Evolutionary conservation across 1,139 yeast species (phyloP).

Genomic region (Spencermartinsiella ligniputridi): DNA sequence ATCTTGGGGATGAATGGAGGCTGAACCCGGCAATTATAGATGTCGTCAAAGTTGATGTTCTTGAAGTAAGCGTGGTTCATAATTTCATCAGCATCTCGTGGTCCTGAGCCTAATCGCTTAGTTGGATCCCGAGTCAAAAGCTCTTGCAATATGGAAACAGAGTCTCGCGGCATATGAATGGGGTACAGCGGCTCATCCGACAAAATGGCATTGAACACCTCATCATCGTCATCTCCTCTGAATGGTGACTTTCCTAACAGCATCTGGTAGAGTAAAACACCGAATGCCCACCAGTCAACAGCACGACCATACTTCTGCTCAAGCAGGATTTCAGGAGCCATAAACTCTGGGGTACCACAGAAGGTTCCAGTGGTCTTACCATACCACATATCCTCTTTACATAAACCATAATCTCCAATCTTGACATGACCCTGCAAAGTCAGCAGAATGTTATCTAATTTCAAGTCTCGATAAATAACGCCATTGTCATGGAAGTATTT

Average conservation of each 20-base stretch:
- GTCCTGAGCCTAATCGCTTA: conserved; percentile 79
- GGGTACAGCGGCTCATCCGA: conserved; percentile 98
- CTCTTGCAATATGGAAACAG: conserved; percentile 89
- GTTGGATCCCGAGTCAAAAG: conserved; percentile 84
- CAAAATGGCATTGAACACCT: conserved; percentile 94
- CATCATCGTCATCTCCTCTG: conserved; percentile 98
- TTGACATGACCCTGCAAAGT: conserved; percentile 94
- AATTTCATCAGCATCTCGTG: conserved; percentile 83
- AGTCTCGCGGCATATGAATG: conserved; percentile 94
- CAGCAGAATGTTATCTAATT: conserved; percentile 84
- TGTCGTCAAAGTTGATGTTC: conserved; percentile 86
- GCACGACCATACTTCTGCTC: conserved; percentile 90
- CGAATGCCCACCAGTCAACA: conserved; percentile 99
- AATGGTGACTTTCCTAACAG: conserved; percentile 93
- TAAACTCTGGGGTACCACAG: conserved; percentile 98
- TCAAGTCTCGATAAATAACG: conserved; percentile 92
- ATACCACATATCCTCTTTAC: conserved; percentile 93
- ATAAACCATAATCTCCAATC: conserved; percentile 93
- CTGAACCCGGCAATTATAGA: conserved; percentile 63
- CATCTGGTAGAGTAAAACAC: conserved; percentile 94
- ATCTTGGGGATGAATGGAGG: conserved; percentile 72
- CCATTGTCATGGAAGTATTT: conserved; percentile 95
- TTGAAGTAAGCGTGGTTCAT: conserved; percentile 94
- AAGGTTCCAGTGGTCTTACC: conserved; percentile 91
- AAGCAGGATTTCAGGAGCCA: conserved; percentile 96